A percentile compares a stretch with the other conserved stretches of the same genome.
phyloP scores from a whole-genome alignment of 257 asterid genomes.

The Ophiorrhiza pumila region DNA sequence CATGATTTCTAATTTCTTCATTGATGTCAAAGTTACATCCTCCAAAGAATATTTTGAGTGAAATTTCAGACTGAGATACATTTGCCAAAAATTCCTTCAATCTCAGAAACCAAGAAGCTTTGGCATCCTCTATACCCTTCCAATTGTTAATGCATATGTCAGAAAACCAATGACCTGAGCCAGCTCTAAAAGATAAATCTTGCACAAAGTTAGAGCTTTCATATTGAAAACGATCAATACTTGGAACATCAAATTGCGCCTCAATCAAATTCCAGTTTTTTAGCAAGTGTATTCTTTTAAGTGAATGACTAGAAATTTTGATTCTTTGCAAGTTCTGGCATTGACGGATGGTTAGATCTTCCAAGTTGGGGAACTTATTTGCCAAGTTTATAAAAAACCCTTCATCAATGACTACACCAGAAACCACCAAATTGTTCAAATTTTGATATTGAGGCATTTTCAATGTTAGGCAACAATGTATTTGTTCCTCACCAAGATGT shows the following conservation, averaged over 20 bases:
- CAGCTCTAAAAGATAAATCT: background rate
- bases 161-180: background rate
- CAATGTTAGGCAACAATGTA: no score
- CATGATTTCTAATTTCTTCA: background rate
- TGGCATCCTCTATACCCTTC: no score
- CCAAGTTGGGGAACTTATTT: background rate
- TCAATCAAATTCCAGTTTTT: background rate
- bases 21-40: background rate
- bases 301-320: background rate
- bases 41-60: background rate
- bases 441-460: background rate
- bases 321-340: background rate
- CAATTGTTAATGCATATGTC: background rate
- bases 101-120: background rate
- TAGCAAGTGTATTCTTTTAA: background rate
- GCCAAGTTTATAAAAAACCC: background rate
- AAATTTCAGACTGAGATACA: background rate
- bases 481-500: no score
- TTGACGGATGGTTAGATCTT: background rate
- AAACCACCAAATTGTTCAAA: background rate
- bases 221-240: background rate
- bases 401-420: background rate
- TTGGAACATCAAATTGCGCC: background rate
- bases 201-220: fast-evolving
- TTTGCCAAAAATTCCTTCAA: background rate